A percentile compares a stretch with the other conserved stretches of the same genome.
Evolutionary conservation across 2,329 filamentous ascomycete genomes (phyloP).

Genomic region (Pezizomycotina sp.): DNA sequence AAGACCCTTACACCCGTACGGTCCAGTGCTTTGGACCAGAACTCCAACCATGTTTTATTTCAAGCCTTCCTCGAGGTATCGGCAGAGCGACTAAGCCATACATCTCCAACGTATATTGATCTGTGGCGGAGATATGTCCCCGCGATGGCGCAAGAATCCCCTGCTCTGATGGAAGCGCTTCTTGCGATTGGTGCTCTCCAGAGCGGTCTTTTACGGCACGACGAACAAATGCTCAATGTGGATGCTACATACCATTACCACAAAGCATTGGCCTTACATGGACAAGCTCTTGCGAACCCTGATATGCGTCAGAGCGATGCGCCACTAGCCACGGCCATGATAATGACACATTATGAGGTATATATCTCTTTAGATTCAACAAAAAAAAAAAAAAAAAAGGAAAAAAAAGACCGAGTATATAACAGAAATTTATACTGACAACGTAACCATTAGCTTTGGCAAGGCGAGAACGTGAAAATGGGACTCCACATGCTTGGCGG

Average conservation of each 20-base stretch:
- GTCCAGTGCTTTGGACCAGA: conserved; percentile 17
- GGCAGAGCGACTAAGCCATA: conserved; percentile 22
- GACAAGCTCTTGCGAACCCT: conserved; percentile 18
- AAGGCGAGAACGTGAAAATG: conserved; percentile 25
- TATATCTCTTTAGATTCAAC: no score
- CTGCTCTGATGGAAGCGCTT: conserved; percentile 24
- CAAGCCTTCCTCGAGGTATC: conserved; percentile 22
- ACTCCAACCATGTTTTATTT: conserved; percentile 22
- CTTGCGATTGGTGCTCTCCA: conserved; percentile 23
- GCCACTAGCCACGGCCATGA: conserved; percentile 22
- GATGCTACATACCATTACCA: conserved; percentile 24
- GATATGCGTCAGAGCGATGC: conserved; percentile 20
- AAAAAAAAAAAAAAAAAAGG: no score
- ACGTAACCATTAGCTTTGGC: conserved; percentile 21
- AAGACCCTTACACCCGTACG: conserved; percentile 20
- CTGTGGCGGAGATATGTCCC: conserved; percentile 23
- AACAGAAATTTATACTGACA: conserved; percentile 1
- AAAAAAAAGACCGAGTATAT: no score
- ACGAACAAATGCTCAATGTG: conserved; percentile 19
- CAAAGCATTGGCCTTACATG: conserved; percentile 20
- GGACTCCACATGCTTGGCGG: conserved; percentile 25
- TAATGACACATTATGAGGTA: conserved; percentile 24
- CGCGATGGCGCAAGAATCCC: conserved; percentile 24
- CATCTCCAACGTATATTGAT: conserved; percentile 24
- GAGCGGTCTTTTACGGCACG: conserved; percentile 21